Percentiles rank a stretch among this genome's conserved stretches.
Conservation (phyloP, 2,329 filamentous ascomycete genomes). For the Botryotinia narcissicola region DNA sequence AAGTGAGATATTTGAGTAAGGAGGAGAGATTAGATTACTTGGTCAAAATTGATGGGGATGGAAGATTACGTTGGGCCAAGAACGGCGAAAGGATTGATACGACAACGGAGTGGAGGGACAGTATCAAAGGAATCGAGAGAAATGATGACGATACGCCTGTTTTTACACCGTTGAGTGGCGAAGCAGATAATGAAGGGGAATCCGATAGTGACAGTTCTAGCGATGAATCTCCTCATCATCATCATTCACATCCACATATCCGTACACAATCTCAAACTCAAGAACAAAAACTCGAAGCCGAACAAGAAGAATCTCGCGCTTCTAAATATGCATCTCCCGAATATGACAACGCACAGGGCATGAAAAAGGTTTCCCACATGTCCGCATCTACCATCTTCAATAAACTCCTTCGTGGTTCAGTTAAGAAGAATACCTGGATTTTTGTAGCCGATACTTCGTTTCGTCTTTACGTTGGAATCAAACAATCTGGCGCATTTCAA, state of each 20-base stretch:
- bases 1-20: constrained; percentile 77
- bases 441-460: constrained; percentile 87
- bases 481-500: constrained; percentile 83
- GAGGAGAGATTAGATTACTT: constrained; percentile 82
- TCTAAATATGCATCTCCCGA: constrained; percentile 65
- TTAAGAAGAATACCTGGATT: constrained; percentile 89
- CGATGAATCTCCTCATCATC: constrained; percentile 1
- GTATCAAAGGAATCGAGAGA: constrained; percentile 69
- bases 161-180: constrained; percentile 40
- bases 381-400: constrained; percentile 73
- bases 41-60: constrained; percentile 70
- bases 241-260: constrained; percentile 14
- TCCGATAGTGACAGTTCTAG: neutral
- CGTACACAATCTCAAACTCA: constrained; percentile 25
- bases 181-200: constrained; percentile 28
- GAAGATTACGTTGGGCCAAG: constrained; percentile 83
- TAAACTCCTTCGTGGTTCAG: constrained; percentile 72
- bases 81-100: constrained; percentile 77
- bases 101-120: constrained; percentile 72
- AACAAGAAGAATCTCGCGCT: constrained; percentile 54
- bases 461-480: constrained; percentile 85
- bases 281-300: constrained; percentile 41
- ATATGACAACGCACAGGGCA: constrained; percentile 58
- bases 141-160: constrained; percentile 57
- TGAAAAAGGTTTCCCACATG: constrained; percentile 63